Base-by-base conservation (phyloP, 805 yeast species). In the Candida anglica region DNA sequence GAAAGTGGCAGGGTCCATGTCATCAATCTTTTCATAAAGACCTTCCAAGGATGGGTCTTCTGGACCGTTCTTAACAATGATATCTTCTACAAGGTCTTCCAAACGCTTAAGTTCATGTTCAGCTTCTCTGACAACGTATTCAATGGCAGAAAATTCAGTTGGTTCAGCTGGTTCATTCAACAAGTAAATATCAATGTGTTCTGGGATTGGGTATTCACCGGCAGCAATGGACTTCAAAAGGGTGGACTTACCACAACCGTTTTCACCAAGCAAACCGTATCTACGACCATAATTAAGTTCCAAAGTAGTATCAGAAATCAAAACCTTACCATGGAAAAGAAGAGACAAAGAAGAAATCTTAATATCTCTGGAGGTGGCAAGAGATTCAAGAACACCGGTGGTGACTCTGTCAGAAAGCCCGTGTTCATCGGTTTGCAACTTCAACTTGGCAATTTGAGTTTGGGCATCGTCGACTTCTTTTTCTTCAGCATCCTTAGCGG, bases 221-320 rank as follows among this genome's bases (percentile, higher is more conserved):
- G 95, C 94, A 39, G 98, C 97, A 51, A 93, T 64, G 26, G 98
- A 84, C 64, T 86, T 86, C 60, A 93, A 70, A 53, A 93, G 81
- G 16, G 98, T 93, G 30, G 97, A 88, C 68, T 93, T 93, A 71
- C 98, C 98, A 71, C 98, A 93, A 47, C 98, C 98, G 64, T 93
- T 93, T 66, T 89, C 98, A 56, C 98, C 98, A 56, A 93, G 75
- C 42, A 93, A 74, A 69, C 98, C 98, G 61, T 93, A 93, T 67
- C 96, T 82, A 71, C 97, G 84, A 60, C 98, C 98, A 63, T 81
- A 91, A 70, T 93, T 93, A 66, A 93, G 78, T 71, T 93, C 98
- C 49, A 93, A 68, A 31, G 73, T 74, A 25, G 97, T 83, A 66
- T 93, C 98, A 67, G 87, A 96, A 50, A 91, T 76, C 58, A 93